phyloP scores from a whole-genome alignment of 2,329 filamentous ascomycete genomes.

The Aspergillus brasiliensis region DNA sequence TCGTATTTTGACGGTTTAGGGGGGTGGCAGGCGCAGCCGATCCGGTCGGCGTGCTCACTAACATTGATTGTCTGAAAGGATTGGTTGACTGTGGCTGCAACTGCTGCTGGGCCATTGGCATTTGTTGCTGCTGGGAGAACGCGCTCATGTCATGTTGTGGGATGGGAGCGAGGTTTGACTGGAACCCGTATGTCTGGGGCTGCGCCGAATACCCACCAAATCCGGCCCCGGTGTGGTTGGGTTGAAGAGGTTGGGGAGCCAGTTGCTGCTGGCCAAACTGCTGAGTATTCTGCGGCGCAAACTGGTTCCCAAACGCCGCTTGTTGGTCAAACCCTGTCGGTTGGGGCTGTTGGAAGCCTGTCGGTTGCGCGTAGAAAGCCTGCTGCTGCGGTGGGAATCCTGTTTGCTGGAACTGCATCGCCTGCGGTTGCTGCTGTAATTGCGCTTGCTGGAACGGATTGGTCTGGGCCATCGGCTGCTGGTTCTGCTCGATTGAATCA shows the following conservation, averaged over 20 bases:
- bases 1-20: conserved; percentile 69
- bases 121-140: conserved; percentile 46
- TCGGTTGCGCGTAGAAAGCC: conserved; percentile 29
- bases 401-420: conserved; percentile 45
- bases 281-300: conserved; percentile 35
- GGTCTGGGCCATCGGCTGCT: conserved; percentile 65
- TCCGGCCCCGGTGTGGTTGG: conserved; percentile 71
- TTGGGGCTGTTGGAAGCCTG: conserved; percentile 40
- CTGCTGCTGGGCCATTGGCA: conserved; percentile 25
- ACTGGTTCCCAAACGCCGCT: conserved; percentile 24
- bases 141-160: conserved; percentile 52
- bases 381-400: conserved; percentile 30
- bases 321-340: conserved; percentile 34
- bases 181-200: conserved; percentile 59
- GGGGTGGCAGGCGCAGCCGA: conserved; percentile 50
- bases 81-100: conserved; percentile 68
- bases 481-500: conserved; percentile 87
- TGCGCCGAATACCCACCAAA: conserved; percentile 80
- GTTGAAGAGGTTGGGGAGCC: conserved; percentile 55
- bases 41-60: conserved; percentile 57
- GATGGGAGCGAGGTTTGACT: conserved; percentile 47
- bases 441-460: conserved; percentile 43
- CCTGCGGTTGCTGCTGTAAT: conserved; percentile 28
- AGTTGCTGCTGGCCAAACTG: conserved; percentile 39
- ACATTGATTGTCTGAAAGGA: conserved; percentile 90